These are phyloP conservation scores for Claviceps cyperi DNA, from an alignment of 2,329 filamentous ascomycete genomes.

Conservation along the genomic window DNA sequence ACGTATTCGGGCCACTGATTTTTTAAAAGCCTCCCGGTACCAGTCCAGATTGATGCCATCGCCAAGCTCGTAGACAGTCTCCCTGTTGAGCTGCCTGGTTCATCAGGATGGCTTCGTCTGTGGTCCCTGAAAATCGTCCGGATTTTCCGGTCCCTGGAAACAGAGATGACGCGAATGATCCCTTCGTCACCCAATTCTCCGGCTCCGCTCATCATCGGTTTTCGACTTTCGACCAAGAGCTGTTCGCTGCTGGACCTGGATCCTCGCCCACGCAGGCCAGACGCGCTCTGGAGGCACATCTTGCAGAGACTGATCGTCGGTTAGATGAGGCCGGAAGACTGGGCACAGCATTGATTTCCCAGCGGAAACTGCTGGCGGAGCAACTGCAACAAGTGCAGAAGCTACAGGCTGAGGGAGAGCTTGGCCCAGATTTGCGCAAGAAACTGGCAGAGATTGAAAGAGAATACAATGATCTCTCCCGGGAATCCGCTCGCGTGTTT, in stretches of 20 bases:
- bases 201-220: constrained; percentile 49
- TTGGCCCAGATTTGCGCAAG: constrained; percentile 68
- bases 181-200: constrained; percentile 38
- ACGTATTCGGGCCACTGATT: not conserved
- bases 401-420: constrained; percentile 58
- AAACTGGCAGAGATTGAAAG: constrained; percentile 78
- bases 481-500: constrained; percentile 79
- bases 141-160: constrained; percentile 24
- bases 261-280: constrained; percentile 77
- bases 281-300: constrained; percentile 76
- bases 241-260: constrained; percentile 62
- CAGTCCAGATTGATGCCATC: constrained; percentile 2
- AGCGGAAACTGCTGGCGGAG: constrained; percentile 70
- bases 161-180: constrained; percentile 31
- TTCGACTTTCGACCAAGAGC: constrained; percentile 67
- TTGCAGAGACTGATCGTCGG: constrained; percentile 81
- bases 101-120: constrained; percentile 27
- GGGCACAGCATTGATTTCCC: constrained; percentile 73
- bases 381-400: constrained; percentile 74
- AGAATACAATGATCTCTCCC: constrained; percentile 87
- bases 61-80: constrained; percentile 10
- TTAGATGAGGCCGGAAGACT: constrained; percentile 84
- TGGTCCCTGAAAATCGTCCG: constrained; percentile 25
- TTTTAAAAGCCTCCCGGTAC: not conserved
- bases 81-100: constrained; percentile 9